These are phyloP conservation scores for Pezicula radicicola DNA, from an alignment of 2,329 filamentous ascomycete genomes.

Conservation along the genomic window DNA sequence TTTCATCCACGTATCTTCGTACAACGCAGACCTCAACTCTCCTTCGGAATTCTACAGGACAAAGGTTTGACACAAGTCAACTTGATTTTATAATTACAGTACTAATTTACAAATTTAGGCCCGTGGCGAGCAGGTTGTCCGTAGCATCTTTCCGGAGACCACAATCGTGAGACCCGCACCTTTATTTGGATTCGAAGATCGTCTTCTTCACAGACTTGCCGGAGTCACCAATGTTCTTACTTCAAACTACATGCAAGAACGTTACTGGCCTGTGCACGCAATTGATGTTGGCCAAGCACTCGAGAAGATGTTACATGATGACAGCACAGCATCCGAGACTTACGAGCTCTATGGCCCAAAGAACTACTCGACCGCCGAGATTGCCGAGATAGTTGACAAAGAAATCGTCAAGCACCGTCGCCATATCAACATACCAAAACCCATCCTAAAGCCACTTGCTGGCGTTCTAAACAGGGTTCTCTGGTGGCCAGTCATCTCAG, in stretches of 20 bases:
- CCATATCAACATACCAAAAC: constrained; percentile 88
- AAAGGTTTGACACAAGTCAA: constrained; percentile 56
- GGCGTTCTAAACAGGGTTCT: constrained; percentile 74
- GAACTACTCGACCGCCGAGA: constrained; percentile 85
- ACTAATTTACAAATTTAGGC: constrained; percentile 41
- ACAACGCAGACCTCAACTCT: constrained; percentile 81
- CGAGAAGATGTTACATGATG: constrained; percentile 87
- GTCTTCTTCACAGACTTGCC: constrained; percentile 82
- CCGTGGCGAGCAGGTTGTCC: constrained; percentile 76
- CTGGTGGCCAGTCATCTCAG: constrained; percentile 85
- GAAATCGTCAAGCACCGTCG: constrained; percentile 89
- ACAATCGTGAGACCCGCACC: constrained; percentile 94
- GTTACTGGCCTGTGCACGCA: constrained; percentile 85
- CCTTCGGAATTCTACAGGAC: constrained; percentile 86
- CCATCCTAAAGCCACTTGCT: constrained; percentile 71
- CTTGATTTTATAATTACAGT: not conserved
- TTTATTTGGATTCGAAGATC: constrained; percentile 93
- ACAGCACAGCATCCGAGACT: constrained; percentile 84
- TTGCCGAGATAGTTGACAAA: constrained; percentile 81
- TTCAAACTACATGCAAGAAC: constrained; percentile 89
- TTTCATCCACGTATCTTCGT: constrained; percentile 94
- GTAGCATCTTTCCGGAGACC: constrained; percentile 91
- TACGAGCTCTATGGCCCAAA: constrained; percentile 93
- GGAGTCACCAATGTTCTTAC: constrained; percentile 79
- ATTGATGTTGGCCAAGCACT: constrained; percentile 89